Percentiles rank a stretch among this genome's conserved stretches.
Evolutionary conservation across 2,329 filamentous ascomycete species (phyloP).

Genomic region (Penicillium sp.): DNA sequence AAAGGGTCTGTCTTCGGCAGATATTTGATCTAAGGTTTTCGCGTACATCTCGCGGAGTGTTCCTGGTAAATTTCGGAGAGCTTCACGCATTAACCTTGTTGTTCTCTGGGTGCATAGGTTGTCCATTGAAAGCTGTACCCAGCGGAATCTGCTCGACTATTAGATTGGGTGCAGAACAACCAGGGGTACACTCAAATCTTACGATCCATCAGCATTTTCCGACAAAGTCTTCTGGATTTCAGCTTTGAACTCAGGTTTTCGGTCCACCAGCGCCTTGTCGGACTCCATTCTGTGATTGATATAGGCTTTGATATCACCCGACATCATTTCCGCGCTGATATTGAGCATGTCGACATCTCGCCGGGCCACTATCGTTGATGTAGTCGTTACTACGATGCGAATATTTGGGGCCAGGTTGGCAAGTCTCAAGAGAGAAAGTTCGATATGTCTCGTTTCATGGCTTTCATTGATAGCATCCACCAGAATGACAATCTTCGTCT

Average conservation of each 20-base stretch:
- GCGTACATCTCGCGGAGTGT: constrained; percentile 20
- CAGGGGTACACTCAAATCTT: background rate
- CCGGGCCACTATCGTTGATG: background rate
- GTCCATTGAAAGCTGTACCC: constrained; percentile 23
- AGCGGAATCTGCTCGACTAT: constrained; percentile 17
- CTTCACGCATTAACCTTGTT: constrained; percentile 16
- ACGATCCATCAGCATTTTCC: constrained; percentile 19
- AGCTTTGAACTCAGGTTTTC: constrained; percentile 11
- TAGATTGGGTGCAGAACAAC: background rate
- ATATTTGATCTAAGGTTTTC: constrained; percentile 15
- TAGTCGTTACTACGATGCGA: constrained; percentile 19
- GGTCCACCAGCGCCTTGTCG: constrained; percentile 6
- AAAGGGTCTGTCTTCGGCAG: constrained; percentile 10
- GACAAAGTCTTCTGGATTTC: constrained; percentile 14
- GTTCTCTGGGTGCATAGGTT: constrained; percentile 18
- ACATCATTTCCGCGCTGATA: constrained; percentile 12
- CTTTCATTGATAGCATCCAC: constrained; percentile 24
- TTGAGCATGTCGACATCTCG: constrained; percentile 4
- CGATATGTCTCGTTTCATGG: constrained; percentile 9
- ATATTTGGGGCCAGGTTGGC: constrained; percentile 10
- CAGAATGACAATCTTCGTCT: constrained; percentile 10
- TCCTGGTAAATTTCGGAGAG: constrained; percentile 14
- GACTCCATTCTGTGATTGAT: constrained; percentile 13
- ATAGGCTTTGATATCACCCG: constrained; percentile 14
- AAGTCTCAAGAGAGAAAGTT: constrained; percentile 13